phyloP scores from a whole-genome alignment of 169 alveolate species.

The Plasmodium cynomolgi region DNA sequence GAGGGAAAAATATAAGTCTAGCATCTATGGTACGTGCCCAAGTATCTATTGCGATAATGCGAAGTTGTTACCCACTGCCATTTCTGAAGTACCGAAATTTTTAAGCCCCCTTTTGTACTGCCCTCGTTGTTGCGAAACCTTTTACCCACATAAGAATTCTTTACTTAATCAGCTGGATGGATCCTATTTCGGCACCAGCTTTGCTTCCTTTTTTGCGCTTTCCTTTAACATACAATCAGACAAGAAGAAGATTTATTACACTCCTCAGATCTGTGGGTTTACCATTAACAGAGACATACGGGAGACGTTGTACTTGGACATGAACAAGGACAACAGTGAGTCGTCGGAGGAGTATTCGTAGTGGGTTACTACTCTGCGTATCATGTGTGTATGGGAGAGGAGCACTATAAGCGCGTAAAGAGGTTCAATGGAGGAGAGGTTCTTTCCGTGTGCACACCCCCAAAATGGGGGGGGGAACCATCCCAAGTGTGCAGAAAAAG shows the following conservation, averaged over 20 bases:
- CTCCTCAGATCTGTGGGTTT: constrained; percentile 69
- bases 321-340: constrained; percentile 56
- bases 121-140: constrained; percentile 92
- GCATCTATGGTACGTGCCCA: constrained; percentile 92
- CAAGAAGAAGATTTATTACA: constrained; percentile 50
- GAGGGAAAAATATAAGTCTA: constrained; percentile 89
- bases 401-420: not conserved
- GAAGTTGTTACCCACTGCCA: constrained; percentile 92
- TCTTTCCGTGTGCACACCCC: not conserved
- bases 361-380: not conserved
- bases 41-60: constrained; percentile 89
- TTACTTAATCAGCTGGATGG: constrained; percentile 91
- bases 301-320: constrained; percentile 23
- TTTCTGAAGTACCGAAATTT: constrained; percentile 90
- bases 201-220: constrained; percentile 89
- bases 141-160: constrained; percentile 86
- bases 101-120: constrained; percentile 93
- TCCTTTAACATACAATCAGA: constrained; percentile 73
- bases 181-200: constrained; percentile 93
- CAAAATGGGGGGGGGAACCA: not conserved
- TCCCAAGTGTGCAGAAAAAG: not conserved
- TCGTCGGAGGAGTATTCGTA: constrained; percentile 62
- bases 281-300: constrained; percentile 57
- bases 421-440: not conserved
- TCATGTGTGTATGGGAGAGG: not conserved